Conservation (phyloP, 345 rosid genomes). For the Adansonia digitata region DNA sequence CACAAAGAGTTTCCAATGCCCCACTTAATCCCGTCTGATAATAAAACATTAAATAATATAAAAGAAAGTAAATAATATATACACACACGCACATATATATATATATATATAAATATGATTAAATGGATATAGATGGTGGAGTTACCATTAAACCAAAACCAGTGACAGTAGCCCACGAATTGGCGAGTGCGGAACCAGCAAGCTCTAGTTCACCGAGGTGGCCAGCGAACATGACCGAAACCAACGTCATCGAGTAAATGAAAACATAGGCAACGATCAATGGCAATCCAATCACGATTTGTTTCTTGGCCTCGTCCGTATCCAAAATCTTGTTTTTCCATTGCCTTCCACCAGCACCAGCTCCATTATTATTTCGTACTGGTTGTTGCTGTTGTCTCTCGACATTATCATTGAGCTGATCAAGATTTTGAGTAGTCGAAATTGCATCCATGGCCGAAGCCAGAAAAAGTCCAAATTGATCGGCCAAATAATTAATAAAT, state of each 20-base stretch:
- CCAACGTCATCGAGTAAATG: neutral
- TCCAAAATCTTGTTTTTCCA: neutral
- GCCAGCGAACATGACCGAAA: neutral
- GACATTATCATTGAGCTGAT: too few species aligned
- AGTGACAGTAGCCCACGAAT: neutral
- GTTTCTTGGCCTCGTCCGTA: neutral
- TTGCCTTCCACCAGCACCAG: too few species aligned
- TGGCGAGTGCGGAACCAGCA: neutral
- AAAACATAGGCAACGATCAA: neutral
- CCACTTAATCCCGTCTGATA: constrained; percentile 76
- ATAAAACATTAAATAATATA: neutral
- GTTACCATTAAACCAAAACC: neutral
- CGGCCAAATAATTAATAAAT: too few species aligned
- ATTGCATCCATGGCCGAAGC: too few species aligned
- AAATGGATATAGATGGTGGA: neutral
- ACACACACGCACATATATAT: too few species aligned
- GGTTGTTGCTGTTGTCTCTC: too few species aligned
- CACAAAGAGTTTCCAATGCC: constrained; percentile 75
- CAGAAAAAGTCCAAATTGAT: too few species aligned
- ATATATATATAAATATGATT: too few species aligned
- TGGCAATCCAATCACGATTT: neutral
- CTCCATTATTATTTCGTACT: too few species aligned
- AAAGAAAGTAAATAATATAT: neutral
- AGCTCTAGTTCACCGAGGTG: neutral
- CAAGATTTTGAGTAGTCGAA: too few species aligned